phyloP scores from a whole-genome alignment of 768 basidiomycete species.

The Krasilnikovozyma curviuscula region DNA sequence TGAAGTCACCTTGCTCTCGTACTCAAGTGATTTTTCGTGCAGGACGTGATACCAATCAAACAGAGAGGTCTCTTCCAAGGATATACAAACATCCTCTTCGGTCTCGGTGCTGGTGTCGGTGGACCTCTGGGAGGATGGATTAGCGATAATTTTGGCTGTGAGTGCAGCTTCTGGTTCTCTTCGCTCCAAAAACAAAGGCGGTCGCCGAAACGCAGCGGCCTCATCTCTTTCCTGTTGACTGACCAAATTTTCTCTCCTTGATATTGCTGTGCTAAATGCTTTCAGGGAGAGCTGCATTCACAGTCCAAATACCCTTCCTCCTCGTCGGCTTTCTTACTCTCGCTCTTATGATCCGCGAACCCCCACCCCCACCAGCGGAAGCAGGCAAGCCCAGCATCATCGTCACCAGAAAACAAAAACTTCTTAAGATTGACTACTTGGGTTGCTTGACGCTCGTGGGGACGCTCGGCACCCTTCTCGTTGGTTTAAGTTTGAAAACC shows the following conservation, averaged over 20 bases:
- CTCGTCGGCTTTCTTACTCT: constrained; percentile 51
- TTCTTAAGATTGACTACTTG: constrained; percentile 50
- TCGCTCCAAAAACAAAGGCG: too few relatives aligned
- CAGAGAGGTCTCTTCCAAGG: constrained; percentile 83
- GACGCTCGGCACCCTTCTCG: constrained; percentile 19
- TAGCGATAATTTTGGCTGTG: constrained; percentile 8
- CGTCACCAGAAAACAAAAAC: not conserved
- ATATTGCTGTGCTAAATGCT: not conserved
- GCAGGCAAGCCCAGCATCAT: too few relatives aligned
- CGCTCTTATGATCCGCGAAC: constrained; percentile 39
- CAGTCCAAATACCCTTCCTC: constrained; percentile 50
- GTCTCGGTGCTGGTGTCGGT: constrained; percentile 9
- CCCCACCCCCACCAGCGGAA: not conserved
- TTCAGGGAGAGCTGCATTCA: constrained; percentile 8
- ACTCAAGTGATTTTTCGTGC: constrained; percentile 62
- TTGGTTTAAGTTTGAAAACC: constrained; percentile 14
- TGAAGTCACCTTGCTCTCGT: too few relatives aligned
- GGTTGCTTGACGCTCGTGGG: constrained; percentile 62
- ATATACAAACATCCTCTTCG: constrained; percentile 33
- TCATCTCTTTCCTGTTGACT: not conserved
- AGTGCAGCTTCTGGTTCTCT: not conserved
- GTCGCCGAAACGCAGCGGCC: too few relatives aligned
- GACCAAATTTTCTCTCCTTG: not conserved
- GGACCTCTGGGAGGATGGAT: constrained; percentile 10
- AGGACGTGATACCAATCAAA: constrained; percentile 73